These are phyloP conservation scores for Gloeostereum incarnatum DNA, from an alignment of 768 basidiomycete genomes.

Conservation along the genomic window DNA sequence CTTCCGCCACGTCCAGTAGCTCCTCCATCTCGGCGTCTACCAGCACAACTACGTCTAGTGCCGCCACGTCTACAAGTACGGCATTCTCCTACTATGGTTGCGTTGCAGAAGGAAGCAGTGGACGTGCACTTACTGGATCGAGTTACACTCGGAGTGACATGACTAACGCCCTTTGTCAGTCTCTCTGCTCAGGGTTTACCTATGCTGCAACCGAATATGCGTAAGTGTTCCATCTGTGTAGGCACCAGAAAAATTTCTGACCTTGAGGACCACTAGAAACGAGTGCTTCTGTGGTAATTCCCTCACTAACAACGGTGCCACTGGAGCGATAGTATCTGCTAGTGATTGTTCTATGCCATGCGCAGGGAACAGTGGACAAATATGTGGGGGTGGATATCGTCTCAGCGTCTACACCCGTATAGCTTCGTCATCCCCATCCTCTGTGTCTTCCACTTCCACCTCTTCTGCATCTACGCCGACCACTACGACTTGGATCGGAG, in stretches of 20 bases:
- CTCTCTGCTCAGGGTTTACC: slow-evolving; percentile 18
- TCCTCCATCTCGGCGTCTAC: no score
- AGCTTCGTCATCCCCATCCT: slow-evolving; percentile 7
- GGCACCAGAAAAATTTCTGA: no score
- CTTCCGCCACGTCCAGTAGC: no score
- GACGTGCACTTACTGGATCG: slow-evolving; percentile 20
- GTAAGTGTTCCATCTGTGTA: not conserved
- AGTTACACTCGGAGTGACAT: slow-evolving; percentile 17
- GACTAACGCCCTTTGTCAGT: slow-evolving; percentile 21
- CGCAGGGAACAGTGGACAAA: slow-evolving; percentile 11
- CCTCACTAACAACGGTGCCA: slow-evolving; percentile 15
- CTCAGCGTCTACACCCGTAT: not conserved
- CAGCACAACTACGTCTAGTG: no score
- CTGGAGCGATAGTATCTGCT: slow-evolving; percentile 9
- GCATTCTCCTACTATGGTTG: no score
- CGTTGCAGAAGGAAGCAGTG: slow-evolving; percentile 21
- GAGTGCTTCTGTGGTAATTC: slow-evolving; percentile 18
- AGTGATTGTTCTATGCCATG: slow-evolving; percentile 12
- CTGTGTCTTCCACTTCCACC: not conserved
- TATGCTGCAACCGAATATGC: slow-evolving; percentile 22
- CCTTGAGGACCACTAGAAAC: no score
- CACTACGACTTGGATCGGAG: slow-evolving; percentile 8
- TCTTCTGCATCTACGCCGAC: slow-evolving; percentile 3
- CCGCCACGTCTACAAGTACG: no score
- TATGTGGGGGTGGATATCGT: slow-evolving; percentile 12